A percentile compares a stretch with the other conserved stretches of the same genome.
Evolutionary conservation across 2,329 filamentous ascomycete genomes (phyloP).

Genomic region (Nakataea oryzae): DNA sequence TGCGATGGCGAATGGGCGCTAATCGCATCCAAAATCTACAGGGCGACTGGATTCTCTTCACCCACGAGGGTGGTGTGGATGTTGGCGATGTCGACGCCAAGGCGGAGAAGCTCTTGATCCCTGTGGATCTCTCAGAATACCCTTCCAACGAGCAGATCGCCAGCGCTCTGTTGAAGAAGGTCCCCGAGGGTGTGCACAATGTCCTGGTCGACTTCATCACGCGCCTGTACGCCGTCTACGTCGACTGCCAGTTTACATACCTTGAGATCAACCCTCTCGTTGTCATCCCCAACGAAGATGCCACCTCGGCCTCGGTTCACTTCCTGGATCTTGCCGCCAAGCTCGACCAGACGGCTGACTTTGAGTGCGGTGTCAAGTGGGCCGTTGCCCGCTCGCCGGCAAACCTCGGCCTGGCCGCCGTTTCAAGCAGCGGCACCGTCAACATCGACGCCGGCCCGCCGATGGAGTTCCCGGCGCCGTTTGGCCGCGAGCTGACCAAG

Average conservation of each 20-base stretch:
- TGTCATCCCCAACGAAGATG: slow-evolving; percentile 87
- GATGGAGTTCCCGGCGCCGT: slow-evolving; percentile 98
- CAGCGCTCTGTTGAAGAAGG: slow-evolving; percentile 73
- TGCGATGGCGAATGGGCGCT: background rate
- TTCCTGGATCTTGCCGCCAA: slow-evolving; percentile 98
- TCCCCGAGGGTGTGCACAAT: slow-evolving; percentile 91
- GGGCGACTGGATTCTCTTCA: slow-evolving; percentile 99
- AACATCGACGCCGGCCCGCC: slow-evolving; percentile 93
- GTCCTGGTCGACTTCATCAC: slow-evolving; percentile 99
- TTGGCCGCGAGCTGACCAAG: slow-evolving; percentile 96
- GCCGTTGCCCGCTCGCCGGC: slow-evolving; percentile 86
- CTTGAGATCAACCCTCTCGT: slow-evolving; percentile 99
- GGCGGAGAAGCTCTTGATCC: slow-evolving; percentile 96
- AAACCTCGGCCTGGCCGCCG: slow-evolving; percentile 71
- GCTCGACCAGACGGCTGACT: slow-evolving; percentile 97
- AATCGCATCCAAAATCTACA: slow-evolving; percentile 24
- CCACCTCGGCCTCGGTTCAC: slow-evolving; percentile 87
- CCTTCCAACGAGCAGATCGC: slow-evolving; percentile 95
- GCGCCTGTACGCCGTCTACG: slow-evolving; percentile 95
- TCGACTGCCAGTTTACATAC: slow-evolving; percentile 99
- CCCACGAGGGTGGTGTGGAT: slow-evolving; percentile 98
- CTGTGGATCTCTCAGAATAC: slow-evolving; percentile 88
- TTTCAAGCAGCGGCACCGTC: slow-evolving; percentile 63
- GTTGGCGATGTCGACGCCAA: slow-evolving; percentile 98
- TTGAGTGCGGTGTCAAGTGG: slow-evolving; percentile 99